A percentile compares a stretch with the other conserved stretches of the same genome.
phyloP scores from a whole-genome alignment of 2,329 filamentous ascomycete species.

The Thielaviopsis euricoi region DNA sequence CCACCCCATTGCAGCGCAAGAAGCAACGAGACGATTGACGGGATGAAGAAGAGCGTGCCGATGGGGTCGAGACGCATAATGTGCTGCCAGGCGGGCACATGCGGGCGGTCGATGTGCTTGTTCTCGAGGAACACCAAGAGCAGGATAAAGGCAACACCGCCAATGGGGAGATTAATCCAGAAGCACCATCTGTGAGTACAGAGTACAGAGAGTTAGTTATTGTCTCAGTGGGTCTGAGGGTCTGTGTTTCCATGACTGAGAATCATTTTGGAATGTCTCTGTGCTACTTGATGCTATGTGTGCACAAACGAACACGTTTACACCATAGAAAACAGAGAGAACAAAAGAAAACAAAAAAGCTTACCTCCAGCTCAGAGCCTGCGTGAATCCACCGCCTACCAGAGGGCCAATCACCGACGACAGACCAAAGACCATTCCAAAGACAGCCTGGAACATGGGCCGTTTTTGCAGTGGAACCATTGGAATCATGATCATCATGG shows the following conservation, averaged over 20 bases:
- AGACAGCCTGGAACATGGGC: constrained; percentile 39
- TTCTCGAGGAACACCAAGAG: constrained; percentile 33
- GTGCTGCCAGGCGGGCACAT: constrained; percentile 24
- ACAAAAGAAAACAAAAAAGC: not conserved
- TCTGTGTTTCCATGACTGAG: not conserved
- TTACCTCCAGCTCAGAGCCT: constrained; percentile 30
- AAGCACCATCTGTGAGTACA: constrained; percentile 32
- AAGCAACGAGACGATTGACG: constrained; percentile 40
- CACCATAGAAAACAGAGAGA: not conserved
- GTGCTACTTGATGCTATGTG: not conserved
- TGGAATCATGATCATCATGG: constrained; percentile 38
- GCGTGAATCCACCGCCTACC: constrained; percentile 36
- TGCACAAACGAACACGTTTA: not conserved
- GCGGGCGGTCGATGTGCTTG: constrained; percentile 13
- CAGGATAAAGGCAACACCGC: constrained; percentile 31
- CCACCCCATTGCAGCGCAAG: constrained; percentile 50
- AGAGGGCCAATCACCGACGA: constrained; percentile 36
- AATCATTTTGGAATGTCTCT: not conserved
- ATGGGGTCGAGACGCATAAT: constrained; percentile 39
- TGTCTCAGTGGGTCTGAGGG: not conserved
- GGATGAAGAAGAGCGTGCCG: constrained; percentile 43
- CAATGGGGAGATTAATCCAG: constrained; percentile 41
- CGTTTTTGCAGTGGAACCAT: constrained; percentile 44
- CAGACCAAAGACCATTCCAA: constrained; percentile 38
- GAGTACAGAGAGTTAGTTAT: not conserved